Conservation (phyloP, 148 eudicot genomes). For the Limonium bicolor region DNA sequence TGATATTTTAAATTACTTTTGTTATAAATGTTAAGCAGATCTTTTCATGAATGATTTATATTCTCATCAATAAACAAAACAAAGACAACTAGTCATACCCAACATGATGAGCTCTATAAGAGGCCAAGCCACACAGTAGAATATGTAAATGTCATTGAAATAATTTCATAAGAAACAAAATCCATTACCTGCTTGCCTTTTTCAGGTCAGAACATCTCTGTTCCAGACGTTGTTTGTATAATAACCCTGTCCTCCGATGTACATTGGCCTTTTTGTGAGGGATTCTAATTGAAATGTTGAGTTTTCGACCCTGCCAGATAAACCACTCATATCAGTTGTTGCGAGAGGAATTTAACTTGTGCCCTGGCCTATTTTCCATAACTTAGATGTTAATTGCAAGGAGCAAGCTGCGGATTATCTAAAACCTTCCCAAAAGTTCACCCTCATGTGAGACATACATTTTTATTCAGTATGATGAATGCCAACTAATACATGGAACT, state of each 20-base stretch:
- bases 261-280: conserved; percentile 31
- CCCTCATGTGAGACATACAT: not conserved
- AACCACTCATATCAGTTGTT: too few relatives aligned
- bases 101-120: too few relatives aligned
- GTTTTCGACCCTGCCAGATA: conserved; percentile 38
- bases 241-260: conserved; percentile 24
- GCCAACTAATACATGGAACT: not conserved
- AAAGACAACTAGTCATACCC: too few relatives aligned
- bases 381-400: too few relatives aligned
- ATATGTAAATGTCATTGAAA: too few relatives aligned
- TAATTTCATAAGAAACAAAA: not conserved
- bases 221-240: conserved; percentile 57
- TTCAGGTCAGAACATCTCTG: conserved; percentile 44
- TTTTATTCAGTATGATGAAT: not conserved
- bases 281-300: conserved; percentile 27
- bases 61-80: too few relatives aligned
- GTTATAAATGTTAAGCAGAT: too few relatives aligned
- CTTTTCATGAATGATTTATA: too few relatives aligned
- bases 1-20: too few relatives aligned
- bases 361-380: too few relatives aligned
- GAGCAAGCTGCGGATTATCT: not conserved
- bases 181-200: conserved; percentile 78
- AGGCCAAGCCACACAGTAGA: too few relatives aligned
- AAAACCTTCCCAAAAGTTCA: not conserved
- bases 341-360: too few relatives aligned